Base-by-base conservation (phyloP, 2,329 filamentous ascomycete genomes). In the Zymoseptoria pseudotritici region DNA sequence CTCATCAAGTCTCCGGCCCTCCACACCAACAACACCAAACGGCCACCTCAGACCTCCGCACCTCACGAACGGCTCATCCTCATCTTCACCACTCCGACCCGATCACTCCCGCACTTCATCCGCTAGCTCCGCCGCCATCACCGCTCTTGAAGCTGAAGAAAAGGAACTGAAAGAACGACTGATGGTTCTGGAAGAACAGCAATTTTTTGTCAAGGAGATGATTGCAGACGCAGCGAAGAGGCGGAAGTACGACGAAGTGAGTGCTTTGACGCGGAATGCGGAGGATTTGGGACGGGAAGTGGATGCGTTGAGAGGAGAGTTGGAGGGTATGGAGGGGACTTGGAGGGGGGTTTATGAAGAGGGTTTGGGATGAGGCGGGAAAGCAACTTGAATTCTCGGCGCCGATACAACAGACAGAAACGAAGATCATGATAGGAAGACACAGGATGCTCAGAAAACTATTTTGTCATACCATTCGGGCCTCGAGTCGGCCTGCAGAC, bases 161-260 rank as follows among this genome's bases (percentile, higher is more conserved):
- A 93, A 90, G 71, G 84, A 90, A 20, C 77, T 95, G 1, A 83
- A 88, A 17, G 91, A 96, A 69, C 80, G 86, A 3, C 77, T 96
- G 11, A 88, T 94, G 29, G 87, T 97, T 6, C 80, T 97, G 0
- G 91, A 96, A 73, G 92, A 97, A 75, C 92, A 97, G 73, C 88
- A 86, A 64, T 96, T 95, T 74, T 85, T 96, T 75, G 91, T 97
- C 0, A 85, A 86, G 46, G 86, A 90, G 67, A 96, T 96, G 91
- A 84, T 96, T 52, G 84, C 83, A 7, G 84, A 87, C 61, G 90
- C 91, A 0, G 87, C 87, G 54, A 87, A 86, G 50, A 84, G 88
- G 10, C 80, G 90, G 26, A 86, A 90, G 60, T 95, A 96, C 66
- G 92, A 96, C 69, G 92, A 97, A 74, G 89, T 95, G 2, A 84